phyloP scores from a whole-genome alignment of 805 yeast species.

The Candida oleophila region DNA sequence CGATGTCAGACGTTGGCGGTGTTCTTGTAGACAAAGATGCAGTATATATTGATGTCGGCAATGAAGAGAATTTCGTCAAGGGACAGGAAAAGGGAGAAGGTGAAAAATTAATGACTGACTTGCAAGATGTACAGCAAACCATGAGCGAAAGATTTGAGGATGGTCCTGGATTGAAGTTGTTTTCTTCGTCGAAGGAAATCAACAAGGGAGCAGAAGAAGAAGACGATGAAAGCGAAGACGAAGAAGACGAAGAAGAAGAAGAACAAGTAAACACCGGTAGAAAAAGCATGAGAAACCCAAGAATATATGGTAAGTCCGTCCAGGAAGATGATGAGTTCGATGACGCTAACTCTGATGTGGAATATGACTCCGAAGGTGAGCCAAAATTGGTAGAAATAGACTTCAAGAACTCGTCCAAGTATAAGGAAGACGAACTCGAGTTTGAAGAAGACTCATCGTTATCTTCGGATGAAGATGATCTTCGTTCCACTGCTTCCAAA shows the following conservation, averaged over 20 bases:
- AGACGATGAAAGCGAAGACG: constrained; percentile 23
- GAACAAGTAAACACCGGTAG: constrained; percentile 58
- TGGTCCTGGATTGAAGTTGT: constrained; percentile 73
- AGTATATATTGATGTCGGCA: constrained; percentile 85
- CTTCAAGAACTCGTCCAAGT: constrained; percentile 31
- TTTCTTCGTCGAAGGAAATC: constrained; percentile 58
- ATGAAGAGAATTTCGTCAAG: constrained; percentile 51
- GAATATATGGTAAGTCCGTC: constrained; percentile 53
- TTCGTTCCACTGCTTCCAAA: constrained; percentile 56
- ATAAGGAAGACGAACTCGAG: constrained; percentile 37
- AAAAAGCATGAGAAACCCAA: constrained; percentile 58
- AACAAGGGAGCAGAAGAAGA: constrained; percentile 31
- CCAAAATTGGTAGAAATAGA: constrained; percentile 50
- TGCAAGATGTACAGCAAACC: constrained; percentile 68
- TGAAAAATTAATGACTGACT: constrained; percentile 76
- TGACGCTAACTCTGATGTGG: constrained; percentile 41
- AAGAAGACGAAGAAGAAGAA: constrained; percentile 32
- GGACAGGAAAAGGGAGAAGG: constrained; percentile 80
- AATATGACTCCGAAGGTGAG: constrained; percentile 35
- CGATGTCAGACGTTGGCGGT: constrained; percentile 99
- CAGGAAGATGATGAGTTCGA: constrained; percentile 47
- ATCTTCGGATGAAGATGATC: constrained; percentile 39
- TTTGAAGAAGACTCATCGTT: constrained; percentile 49
- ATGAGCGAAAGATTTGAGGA: constrained; percentile 56
- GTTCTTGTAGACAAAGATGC: constrained; percentile 96